Evolutionary conservation across 2,329 filamentous ascomycete genomes (phyloP), one percentile per base, ranked within the genome.

Genomic region (Rachicladosporium sp.): DNA sequence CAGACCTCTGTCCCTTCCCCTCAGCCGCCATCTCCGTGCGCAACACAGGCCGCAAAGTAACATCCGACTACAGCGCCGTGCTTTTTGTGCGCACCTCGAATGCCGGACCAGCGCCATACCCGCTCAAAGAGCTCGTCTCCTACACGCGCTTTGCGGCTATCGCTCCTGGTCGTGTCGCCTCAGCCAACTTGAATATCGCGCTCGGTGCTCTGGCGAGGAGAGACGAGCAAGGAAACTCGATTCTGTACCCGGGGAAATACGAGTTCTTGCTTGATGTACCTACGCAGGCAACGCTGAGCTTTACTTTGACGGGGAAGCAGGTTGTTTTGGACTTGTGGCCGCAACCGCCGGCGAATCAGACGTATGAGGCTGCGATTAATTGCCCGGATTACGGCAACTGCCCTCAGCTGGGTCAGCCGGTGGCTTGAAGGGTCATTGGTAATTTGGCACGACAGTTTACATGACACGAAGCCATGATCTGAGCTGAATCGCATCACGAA

Each of bases 51-150:
- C 23, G 23, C 5, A 33, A 41, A 4, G 41, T 48, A 0, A 32
- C 47, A 3, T 67, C 63, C 1, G 64, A 66, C 42, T 67, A 65
- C 39, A 58, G 61, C 0, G 61, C 55, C 1, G 55, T 67, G 41
- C 48, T 59, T 2, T 67, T 65, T 41, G 52, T 54, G 8, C 59
- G 57, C 32, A 60, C 59, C 11, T 57, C 50, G 1, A 46, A 55
- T 29, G 58, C 61, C 4, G 65, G 65, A 0, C 64, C 65, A 1
- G 43, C 51, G 23, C 65, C 65, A 0, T 55, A 59, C 15, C 64
- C 65, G 3, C 60, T 57, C 43, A 67, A 67, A 38, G 60, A 60
- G 51, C 54, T 68, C 4, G 58, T 63, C 4, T 42, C 46, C 2
- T 51, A 51, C 33, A 32, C 38, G 2, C 47, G 50, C 23, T 34